These are phyloP conservation scores for Tetrahymena borealis DNA, from an alignment of 73 alveolate genomes.

Conservation along the genomic window DNA sequence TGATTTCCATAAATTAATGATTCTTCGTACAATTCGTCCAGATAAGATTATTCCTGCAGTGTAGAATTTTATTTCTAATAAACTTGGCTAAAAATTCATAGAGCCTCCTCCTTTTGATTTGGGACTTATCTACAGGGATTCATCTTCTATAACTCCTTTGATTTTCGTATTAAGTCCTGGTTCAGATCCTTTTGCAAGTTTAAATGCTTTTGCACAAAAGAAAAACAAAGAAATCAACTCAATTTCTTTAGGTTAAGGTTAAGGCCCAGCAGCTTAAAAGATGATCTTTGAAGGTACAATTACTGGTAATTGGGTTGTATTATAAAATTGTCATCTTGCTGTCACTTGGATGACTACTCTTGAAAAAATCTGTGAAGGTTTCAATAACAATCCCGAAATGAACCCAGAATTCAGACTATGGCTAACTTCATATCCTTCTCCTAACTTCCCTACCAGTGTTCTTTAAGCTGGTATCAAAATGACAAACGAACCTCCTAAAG, in stretches of 20 bases:
- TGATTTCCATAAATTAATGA: conserved; percentile 73
- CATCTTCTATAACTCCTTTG: conserved; percentile 89
- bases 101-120: conserved; percentile 97
- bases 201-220: conserved; percentile 81
- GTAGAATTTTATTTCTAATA: conserved; percentile 75
- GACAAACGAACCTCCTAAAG: conserved; percentile 99
- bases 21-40: conserved; percentile 92
- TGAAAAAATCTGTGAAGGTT: conserved; percentile 95
- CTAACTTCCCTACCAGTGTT: conserved; percentile 98
- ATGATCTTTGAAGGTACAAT: conserved; percentile 90
- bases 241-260: conserved; percentile 94
- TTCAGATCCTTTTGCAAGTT: conserved; percentile 94
- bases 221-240: conserved; percentile 81
- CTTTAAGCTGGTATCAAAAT: conserved; percentile 99
- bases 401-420: conserved; percentile 98
- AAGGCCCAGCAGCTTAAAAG: conserved; percentile 95
- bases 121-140: conserved; percentile 89
- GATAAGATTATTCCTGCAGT: conserved; percentile 94
- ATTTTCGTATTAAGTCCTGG: conserved; percentile 99
- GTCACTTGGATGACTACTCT: conserved; percentile 97
- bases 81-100: conserved; percentile 85
- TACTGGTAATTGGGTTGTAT: conserved; percentile 99
- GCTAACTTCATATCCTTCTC: conserved; percentile 99
- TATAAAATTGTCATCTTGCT: conserved; percentile 98
- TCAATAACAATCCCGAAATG: conserved; percentile 89